Conservation (phyloP, 352 stramenopile genomes). For the Plasmopara viticola region DNA sequence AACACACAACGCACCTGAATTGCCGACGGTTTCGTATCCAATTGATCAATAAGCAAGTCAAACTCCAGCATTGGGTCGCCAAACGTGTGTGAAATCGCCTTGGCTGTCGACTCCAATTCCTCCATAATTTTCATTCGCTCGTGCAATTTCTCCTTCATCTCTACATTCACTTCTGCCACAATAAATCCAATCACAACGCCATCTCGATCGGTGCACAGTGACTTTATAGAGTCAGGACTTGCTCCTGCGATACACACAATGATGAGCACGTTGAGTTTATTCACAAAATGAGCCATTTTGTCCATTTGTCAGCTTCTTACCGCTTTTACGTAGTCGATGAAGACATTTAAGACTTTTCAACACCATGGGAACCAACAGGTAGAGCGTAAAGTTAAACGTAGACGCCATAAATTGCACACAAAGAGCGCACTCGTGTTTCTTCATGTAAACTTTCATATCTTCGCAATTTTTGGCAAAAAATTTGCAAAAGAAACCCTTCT, state of each 20-base stretch:
- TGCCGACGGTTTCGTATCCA: constrained; percentile 78
- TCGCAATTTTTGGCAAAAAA: constrained; percentile 81
- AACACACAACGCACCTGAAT: constrained; percentile 60
- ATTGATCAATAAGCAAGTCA: constrained; percentile 76
- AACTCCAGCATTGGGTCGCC: constrained; percentile 83
- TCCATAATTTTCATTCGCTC: constrained; percentile 76
- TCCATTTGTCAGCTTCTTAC: constrained; percentile 24
- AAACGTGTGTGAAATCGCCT: constrained; percentile 72
- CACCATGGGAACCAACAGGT: constrained; percentile 60
- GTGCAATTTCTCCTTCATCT: constrained; percentile 74
- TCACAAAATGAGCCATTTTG: background rate
- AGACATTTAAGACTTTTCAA: constrained; percentile 71
- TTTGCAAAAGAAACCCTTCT: constrained; percentile 86
- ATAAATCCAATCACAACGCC: constrained; percentile 85
- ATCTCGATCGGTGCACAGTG: constrained; percentile 75
- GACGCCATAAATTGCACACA: constrained; percentile 77
- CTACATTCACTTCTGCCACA: constrained; percentile 80
- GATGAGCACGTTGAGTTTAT: constrained; percentile 1
- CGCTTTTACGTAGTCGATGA: constrained; percentile 71
- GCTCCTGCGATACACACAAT: constrained; percentile 36
- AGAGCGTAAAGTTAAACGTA: constrained; percentile 84
- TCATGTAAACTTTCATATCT: constrained; percentile 86
- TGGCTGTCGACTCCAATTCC: constrained; percentile 64
- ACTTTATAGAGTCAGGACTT: constrained; percentile 77
- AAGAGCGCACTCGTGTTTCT: constrained; percentile 76